Evolutionary conservation across 2,329 filamentous ascomycete genomes (phyloP), one percentile per base, ranked within the genome.

Genomic region (Sporothrix brasiliensis): DNA sequence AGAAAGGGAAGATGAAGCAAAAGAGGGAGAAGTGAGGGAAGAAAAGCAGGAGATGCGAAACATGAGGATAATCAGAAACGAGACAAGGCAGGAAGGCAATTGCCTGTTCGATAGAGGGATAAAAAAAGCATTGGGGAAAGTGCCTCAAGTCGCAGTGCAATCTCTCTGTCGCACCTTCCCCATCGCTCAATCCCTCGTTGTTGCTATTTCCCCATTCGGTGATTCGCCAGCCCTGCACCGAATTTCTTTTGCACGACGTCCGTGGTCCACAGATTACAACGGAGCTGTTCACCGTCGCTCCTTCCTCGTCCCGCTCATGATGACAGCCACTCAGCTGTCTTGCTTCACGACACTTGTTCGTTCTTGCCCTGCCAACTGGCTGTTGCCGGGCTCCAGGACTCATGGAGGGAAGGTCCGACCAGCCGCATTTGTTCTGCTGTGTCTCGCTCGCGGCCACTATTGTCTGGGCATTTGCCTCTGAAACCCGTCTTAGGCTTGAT

Each of bases 111-210:
- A 56, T 54, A 54, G 54, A 61, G 65, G 54, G 54, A 65, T 63
- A 60, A 53, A 68, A 53, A 50, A 56, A 34, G 39, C 41, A n/a
- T 70, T 49, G 60, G 63, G 69, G 69, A 70, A 71, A 71, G 70
- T 69, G 52, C 63, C 70, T 69, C 70, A 69, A 30, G 61, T 52
- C 47, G 41, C 47, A 11, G 19, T 54, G 39, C 54, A 63, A 63
- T 61, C 34, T 47, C 63, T 66, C 52, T 52, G 53, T 52, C 67
- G 44, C 67, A 13, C 53, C 49, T 54, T 60, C 50, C 66, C 50
- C 61, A 21, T 65, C 61, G 61, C 61, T 65, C 61, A 65, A 49
- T 49, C 61, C 61, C 63, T 50, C 63, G 47, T 47, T 68, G 13
- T 69, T 66, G 34, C 68, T 54, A 13, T 56, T 65, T 53, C 58